Evolutionary conservation across 176 grass and related monocot genomes (phyloP).

Genomic region (Ensete glaucum): DNA sequence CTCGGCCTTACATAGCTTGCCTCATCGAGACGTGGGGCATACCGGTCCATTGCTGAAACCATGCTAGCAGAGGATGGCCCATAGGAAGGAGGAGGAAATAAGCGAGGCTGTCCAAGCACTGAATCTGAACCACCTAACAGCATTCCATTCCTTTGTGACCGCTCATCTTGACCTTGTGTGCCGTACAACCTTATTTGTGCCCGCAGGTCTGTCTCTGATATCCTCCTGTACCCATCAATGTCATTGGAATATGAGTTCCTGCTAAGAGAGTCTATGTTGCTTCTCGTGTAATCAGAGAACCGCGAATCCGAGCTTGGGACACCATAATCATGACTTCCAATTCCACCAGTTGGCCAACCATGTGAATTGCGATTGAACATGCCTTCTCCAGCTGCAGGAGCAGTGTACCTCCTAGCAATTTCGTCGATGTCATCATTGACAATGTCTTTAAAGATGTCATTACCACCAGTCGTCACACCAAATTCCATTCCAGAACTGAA

Average conservation of each 20-base stretch:
- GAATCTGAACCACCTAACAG: conserved; percentile 4
- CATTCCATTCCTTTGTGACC: neutral
- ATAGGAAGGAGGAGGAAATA: neutral
- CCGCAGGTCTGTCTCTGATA: neutral
- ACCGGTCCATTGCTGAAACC: conserved; percentile 39
- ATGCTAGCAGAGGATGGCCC: neutral
- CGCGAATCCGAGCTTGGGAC: neutral
- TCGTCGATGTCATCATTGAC: conserved; percentile 16
- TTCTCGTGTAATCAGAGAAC: conserved; percentile 2
- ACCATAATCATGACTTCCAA: conserved; percentile 6
- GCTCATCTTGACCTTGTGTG: neutral
- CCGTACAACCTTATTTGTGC: conserved; percentile 8
- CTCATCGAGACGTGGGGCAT: conserved; percentile 42
- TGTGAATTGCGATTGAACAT: conserved; percentile 2
- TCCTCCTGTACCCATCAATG: neutral
- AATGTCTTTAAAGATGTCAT: neutral
- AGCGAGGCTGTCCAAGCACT: neutral
- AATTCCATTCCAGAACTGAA: conserved; percentile 3
- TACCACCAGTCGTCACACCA: neutral
- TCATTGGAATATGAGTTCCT: conserved; percentile 10
- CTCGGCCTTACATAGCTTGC: conserved; percentile 27
- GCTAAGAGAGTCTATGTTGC: conserved; percentile 1
- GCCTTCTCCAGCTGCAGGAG: neutral
- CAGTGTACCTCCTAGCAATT: conserved; percentile 5
- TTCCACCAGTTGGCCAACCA: conserved; percentile 20